Conservation (phyloP, 2,329 filamentous ascomycete genomes). For the Neopestalotiopsis clavispora region DNA sequence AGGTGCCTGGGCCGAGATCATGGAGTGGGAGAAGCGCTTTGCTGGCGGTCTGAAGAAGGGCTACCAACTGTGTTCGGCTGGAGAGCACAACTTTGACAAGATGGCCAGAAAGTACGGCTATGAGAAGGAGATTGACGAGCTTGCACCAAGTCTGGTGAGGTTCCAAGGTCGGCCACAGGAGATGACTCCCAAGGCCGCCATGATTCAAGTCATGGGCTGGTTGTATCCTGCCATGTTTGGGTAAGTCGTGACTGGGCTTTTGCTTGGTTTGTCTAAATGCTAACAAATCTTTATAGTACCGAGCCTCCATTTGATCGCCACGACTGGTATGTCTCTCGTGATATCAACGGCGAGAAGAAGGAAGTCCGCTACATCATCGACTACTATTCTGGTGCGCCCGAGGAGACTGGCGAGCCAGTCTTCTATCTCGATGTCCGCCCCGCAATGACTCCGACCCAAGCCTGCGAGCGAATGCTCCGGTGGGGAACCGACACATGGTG, state of each 20-base stretch:
- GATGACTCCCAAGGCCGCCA: constrained; percentile 86
- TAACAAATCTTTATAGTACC: constrained; percentile 53
- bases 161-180: constrained; percentile 92
- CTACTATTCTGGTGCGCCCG: constrained; percentile 86
- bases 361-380: constrained; percentile 96
- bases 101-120: constrained; percentile 45
- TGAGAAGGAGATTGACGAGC: constrained; percentile 57
- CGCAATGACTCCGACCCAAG: constrained; percentile 79
- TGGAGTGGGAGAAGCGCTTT: constrained; percentile 92
- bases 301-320: constrained; percentile 94
- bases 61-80: constrained; percentile 75
- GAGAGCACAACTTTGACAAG: constrained; percentile 66
- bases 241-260: constrained; percentile 49
- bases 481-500: constrained; percentile 96
- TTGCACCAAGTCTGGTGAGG: constrained; percentile 75
- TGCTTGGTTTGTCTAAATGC: background rate
- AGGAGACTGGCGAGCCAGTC: constrained; percentile 86
- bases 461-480: constrained; percentile 80
- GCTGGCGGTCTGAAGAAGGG: constrained; percentile 72
- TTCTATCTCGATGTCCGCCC: constrained; percentile 96
- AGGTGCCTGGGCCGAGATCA: constrained; percentile 94
- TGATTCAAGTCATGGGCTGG: constrained; percentile 80
- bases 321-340: constrained; percentile 91
- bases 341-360: constrained; percentile 68
- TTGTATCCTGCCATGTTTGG: constrained; percentile 80